Base-by-base conservation (phyloP, 768 basidiomycete species). In the Lentinula edodes region DNA sequence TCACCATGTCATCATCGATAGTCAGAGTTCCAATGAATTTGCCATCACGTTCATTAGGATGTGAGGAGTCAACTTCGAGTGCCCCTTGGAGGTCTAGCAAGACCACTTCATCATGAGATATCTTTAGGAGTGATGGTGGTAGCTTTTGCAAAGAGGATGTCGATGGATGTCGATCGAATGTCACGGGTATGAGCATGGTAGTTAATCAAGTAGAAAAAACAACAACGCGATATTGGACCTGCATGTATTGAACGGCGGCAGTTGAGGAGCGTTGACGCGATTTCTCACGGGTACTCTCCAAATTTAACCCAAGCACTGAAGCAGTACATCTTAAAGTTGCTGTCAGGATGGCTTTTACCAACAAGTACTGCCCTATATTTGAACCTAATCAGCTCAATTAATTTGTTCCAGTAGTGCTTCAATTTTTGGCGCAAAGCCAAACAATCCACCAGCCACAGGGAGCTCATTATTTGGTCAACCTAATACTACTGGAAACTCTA, bases 1-100 rank as follows among this genome's bases (percentile, higher is more conserved):
- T 68, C 66, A 89, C 88, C 66, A 78, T 78, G 32, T 69, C 72
- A 6, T 83, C 82, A 55, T 89, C 88, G 6, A 93, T 75, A 48
- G 76, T 82, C 10, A 97, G 73, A 64, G 78, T 86, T n/a, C 94
- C 95, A 4, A 96, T 84, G n/a, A 90, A 69, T 63, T 87, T 83
- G 5, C 88, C 89, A 32, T 86, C 80, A 41, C 81, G 83, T 65
- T 87, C 81, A 8, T 79, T 72, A 50, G 73, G 73, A 38, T 78
- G 71, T 8, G 69, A 71, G 48, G 74, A 83, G 60, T 91, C 89
- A 36, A 89, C 86, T 50, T 89, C 86, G 41, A 97, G 80, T 54
- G 80, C 77, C 55, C 95, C 95, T 72, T 98, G 95, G 5, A 97
- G 78, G 68, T 98, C 95, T 58, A 98, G 82, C 5, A 98, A 76